These are phyloP conservation scores for Pseudocohnilembus persalinus DNA, from an alignment of 169 alveolate species.

Conservation along the genomic window DNA sequence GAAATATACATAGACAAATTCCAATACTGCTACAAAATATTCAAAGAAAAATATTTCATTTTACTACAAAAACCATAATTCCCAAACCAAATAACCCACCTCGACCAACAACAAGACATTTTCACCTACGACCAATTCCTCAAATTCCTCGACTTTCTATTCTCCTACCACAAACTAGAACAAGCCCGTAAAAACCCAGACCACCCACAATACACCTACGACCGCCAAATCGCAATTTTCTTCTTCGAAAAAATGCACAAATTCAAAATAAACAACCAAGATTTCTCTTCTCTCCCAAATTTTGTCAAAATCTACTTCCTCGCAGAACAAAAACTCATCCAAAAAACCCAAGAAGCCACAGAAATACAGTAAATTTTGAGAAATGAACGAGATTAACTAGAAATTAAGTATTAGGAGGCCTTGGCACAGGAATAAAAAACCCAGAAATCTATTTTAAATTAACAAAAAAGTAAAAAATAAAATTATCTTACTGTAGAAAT, in stretches of 20 bases:
- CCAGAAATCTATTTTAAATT: not conserved
- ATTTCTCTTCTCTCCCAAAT: not conserved
- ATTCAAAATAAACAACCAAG: not conserved
- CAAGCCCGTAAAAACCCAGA: no score
- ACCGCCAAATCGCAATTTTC: not conserved
- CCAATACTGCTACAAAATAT: no score
- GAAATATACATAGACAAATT: no score
- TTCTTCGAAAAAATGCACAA: not conserved
- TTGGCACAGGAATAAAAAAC: not conserved
- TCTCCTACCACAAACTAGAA: no score
- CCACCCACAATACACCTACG: not conserved
- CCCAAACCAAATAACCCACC: no score
- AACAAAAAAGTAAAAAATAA: not conserved
- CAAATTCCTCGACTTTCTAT: no score
- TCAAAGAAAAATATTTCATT: no score
- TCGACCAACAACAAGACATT: no score
- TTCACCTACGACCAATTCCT: no score
- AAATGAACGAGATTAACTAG: not conserved
- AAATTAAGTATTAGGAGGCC: not conserved
- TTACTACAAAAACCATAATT: no score
- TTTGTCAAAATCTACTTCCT: no score
- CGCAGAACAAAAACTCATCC: not conserved
- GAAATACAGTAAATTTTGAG: no score
- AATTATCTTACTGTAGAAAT: not conserved
- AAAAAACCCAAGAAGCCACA: not conserved